These are phyloP conservation scores for Eucalyptus decipiens DNA, from an alignment of 345 rosid species.

Conservation along the genomic window DNA sequence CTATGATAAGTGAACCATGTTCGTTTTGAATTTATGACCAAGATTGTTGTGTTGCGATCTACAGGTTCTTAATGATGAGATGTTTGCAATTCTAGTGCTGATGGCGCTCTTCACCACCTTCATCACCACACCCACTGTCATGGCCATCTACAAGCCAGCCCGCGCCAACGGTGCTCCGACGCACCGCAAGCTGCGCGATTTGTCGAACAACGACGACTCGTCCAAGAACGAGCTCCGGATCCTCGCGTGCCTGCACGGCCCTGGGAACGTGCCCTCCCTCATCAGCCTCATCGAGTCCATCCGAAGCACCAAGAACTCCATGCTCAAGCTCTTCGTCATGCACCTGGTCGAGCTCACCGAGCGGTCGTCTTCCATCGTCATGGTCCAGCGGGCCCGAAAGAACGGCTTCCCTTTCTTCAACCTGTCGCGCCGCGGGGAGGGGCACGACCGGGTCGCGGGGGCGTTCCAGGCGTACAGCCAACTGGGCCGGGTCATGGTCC, in stretches of 20 bases:
- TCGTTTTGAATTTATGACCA: neutral
- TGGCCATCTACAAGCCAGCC: constrained; percentile 65
- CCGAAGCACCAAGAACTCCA: constrained; percentile 43
- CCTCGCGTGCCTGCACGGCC: constrained; percentile 64
- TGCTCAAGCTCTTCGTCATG: constrained; percentile 57
- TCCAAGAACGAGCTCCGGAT: constrained; percentile 42
- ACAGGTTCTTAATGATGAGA: constrained; percentile 81
- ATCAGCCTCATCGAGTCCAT: constrained; percentile 56
- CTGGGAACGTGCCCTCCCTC: constrained; percentile 49
- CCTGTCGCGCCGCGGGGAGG: constrained; percentile 34
- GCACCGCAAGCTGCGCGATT: constrained; percentile 40
- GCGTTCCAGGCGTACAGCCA: constrained; percentile 70
- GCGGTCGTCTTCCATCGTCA: constrained; percentile 65
- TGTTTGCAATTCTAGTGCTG: constrained; percentile 60
- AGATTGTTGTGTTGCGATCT: neutral
- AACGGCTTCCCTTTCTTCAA: constrained; percentile 70
- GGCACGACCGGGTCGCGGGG: constrained; percentile 40
- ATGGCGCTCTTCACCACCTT: constrained; percentile 92
- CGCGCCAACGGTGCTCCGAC: constrained; percentile 9
- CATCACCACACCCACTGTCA: constrained; percentile 63
- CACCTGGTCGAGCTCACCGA: constrained; percentile 80
- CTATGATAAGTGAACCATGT: neutral
- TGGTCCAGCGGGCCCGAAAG: constrained; percentile 49
- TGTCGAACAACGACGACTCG: constrained; percentile 13
- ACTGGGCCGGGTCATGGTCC: constrained; percentile 47